Base-by-base conservation (phyloP, 2,329 filamentous ascomycete species). In the Neonectria punicea region DNA sequence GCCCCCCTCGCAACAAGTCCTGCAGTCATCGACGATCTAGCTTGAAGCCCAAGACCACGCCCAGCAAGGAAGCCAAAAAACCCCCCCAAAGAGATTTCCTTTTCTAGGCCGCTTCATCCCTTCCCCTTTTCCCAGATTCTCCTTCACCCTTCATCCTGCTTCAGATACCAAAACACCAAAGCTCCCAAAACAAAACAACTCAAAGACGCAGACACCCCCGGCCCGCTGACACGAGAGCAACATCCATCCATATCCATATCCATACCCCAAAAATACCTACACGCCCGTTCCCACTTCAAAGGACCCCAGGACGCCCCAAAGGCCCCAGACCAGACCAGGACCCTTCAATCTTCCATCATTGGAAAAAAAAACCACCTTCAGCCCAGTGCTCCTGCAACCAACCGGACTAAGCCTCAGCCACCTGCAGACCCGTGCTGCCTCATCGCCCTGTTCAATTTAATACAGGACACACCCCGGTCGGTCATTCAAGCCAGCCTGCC, bases 331-430 rank as follows among this genome's bases (percentile, higher is more conserved):
- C 32, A 51, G 49, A 46, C 41, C 50, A 61, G 54, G 50, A 65
- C 61, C 68, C 66, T 70, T 68, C 66, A 69, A 69, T 66, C 59
- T 64, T 59, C 53, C 50, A 66, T 61, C 53, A 44, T 20, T 55
- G 44, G 39, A 47, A 47, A 41, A 47, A 47, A 53, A 25, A 46
- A 39, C 41, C 44, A 32, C 47, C 55, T 62, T 66, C 66, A 68
- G 63, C 67, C 58, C 61, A 65, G 65, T 49, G 28, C 53, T 61
- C 56, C 71, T 67, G 56, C 70, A 65, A 62, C 66, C 63, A 63
- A 66, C 63, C 63, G 49, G 64, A 69, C 67, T 74, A 74, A 73
- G 72, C 69, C 70, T 74, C 70, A 73, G 70, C 72, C 72, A 72
- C 67, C 67, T 70, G 54, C 59, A 68, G 67, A 69, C 57, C 69